These are phyloP conservation scores for Phascolomyces articulosus DNA, from an alignment of 371 early-diverging fungal species.

Conservation along the genomic window DNA sequence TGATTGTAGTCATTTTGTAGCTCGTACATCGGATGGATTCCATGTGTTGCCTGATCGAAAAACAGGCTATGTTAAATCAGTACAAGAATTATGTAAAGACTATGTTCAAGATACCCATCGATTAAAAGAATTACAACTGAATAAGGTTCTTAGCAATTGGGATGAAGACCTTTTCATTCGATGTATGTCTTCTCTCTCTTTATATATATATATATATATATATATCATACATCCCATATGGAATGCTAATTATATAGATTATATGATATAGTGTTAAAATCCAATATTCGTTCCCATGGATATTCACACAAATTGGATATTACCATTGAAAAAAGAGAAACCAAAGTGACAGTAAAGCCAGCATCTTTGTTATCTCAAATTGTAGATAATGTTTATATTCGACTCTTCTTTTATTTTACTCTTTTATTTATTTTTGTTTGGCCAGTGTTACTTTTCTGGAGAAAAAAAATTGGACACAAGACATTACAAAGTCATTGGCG, in stretches of 20 bases:
- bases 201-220: too few species aligned
- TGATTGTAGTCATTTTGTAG: conserved; percentile 32
- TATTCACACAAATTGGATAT: conserved; percentile 35
- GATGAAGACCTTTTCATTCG: conserved; percentile 38
- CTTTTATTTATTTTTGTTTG: conserved; percentile 41
- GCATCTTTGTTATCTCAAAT: conserved; percentile 22
- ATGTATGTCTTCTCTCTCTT: conserved; percentile 17
- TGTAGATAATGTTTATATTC: conserved; percentile 28
- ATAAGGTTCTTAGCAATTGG: conserved; percentile 47
- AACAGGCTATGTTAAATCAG: conserved; percentile 30
- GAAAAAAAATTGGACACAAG: conserved; percentile 35
- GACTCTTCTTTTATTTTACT: conserved; percentile 29
- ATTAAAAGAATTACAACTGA: conserved; percentile 44
- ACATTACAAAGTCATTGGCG: conserved; percentile 42
- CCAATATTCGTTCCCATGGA: conserved; percentile 39
- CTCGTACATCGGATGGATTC: conserved; percentile 28
- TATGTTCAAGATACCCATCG: conserved; percentile 35
- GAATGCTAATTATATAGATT: too few species aligned
- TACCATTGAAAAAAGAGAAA: conserved; percentile 29
- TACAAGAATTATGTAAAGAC: conserved; percentile 43
- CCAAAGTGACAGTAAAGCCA: conserved; percentile 40
- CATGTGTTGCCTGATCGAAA: conserved; percentile 35
- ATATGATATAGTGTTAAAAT: conserved; percentile 28
- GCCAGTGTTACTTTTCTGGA: conserved; percentile 29
- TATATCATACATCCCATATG: too few species aligned